phyloP scores from a whole-genome alignment of 192 early-diverging fungal genomes.

The Thoreauomyces humboldtii region DNA sequence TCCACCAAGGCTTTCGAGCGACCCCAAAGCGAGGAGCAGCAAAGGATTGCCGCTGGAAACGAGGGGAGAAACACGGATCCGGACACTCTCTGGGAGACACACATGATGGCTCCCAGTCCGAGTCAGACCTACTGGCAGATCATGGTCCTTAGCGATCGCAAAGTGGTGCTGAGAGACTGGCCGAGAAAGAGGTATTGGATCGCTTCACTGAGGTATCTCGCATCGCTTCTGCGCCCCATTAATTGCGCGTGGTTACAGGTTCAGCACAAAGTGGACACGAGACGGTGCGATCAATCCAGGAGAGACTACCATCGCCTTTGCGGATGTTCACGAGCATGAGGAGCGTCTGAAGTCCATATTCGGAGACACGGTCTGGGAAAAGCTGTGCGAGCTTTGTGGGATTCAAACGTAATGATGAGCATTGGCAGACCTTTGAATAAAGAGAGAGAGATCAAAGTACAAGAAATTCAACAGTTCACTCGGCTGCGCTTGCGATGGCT shows the following conservation, averaged over 20 bases:
- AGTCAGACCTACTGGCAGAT: conserved; percentile 18
- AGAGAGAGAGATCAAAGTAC: too few relatives aligned
- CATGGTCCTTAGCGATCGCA: background rate
- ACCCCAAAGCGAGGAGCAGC: too few relatives aligned
- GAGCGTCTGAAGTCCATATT: background rate
- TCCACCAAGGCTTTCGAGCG: too few relatives aligned
- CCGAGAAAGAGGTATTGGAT: conserved; percentile 10
- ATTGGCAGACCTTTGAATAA: too few relatives aligned
- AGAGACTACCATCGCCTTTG: background rate
- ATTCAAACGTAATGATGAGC: too few relatives aligned
- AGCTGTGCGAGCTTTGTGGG: background rate
- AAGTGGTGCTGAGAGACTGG: conserved; percentile 10
- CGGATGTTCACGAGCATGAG: background rate
- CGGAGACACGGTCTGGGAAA: conserved; percentile 6
- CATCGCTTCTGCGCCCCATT: too few relatives aligned
- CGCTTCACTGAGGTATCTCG: too few relatives aligned
- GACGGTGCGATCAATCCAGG: conserved; percentile 13
- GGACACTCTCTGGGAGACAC: conserved; percentile 6
- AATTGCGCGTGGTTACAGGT: background rate
- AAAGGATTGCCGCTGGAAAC: too few relatives aligned
- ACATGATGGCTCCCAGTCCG: background rate
- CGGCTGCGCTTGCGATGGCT: too few relatives aligned
- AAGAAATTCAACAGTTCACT: too few relatives aligned
- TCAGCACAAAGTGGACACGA: conserved; percentile 15
- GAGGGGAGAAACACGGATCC: too few relatives aligned